Evolutionary conservation across 805 yeast species (phyloP), one percentile per base, ranked within the genome.

Genomic region (Kluyveromyces wickerhamii): DNA sequence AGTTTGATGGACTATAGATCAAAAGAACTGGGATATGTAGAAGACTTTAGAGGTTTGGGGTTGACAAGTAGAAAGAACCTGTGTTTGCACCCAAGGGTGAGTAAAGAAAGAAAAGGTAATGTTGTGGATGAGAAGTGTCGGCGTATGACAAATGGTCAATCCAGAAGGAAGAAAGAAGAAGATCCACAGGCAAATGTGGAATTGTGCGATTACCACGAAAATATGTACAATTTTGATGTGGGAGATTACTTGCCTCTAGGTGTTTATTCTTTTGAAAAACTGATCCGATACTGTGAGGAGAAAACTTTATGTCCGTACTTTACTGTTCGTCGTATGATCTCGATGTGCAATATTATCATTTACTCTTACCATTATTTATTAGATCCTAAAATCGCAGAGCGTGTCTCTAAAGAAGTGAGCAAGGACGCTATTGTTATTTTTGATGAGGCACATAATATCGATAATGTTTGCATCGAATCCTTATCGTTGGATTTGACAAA

Each of bases 371-470:
- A 92, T 62, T 92, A 92, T 67, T 65, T 92, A 38, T 67, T 92
- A 46, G 99, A 92, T 56, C 99, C 99, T 14, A 92, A 92, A 54
- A 92, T 92, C 57, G 92, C 97, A 2, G 96, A 87, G 44, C 68
- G 98, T 41, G 99, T 92, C 14, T 87, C 96, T 4, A 75, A 71
- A 43, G 97, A 92, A 52, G 71, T 92, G 33, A 83, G 95, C 13
- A 85, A 87, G 46, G 97, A 92, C 52, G 74, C 94, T 36, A 92
- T 92, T 40, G 82, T 92, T 42, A 94, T 92, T 25, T 92, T 92
- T 54, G 99, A 92, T 63, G 99, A 92, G 64, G 98, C 98, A 31
- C 99, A 92, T 59, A 92, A 92, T 62, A 92, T 92, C 37, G 98
- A 92, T 68, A 92, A 92, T 67, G 99, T 92, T 38, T 92, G 99